Evolutionary conservation across 768 basidiomycete genomes (phyloP).

Genomic region (Ramaria rubella): DNA sequence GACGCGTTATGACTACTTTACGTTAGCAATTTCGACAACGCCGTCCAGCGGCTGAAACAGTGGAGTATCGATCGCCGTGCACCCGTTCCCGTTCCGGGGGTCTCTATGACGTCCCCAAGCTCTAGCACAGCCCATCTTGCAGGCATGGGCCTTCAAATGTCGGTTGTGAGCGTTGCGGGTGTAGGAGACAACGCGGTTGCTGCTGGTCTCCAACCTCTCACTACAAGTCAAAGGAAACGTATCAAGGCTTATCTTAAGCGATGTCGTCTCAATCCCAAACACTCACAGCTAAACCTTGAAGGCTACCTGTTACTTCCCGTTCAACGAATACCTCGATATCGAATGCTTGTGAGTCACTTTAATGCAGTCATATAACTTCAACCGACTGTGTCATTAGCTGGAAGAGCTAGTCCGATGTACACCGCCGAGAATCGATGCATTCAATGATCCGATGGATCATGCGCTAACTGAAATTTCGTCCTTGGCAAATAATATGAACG

Average conservation of each 20-base stretch:
- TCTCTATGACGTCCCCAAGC: constrained; percentile 46
- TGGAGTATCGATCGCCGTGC: constrained; percentile 65
- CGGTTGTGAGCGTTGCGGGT: constrained; percentile 42
- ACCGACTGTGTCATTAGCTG: constrained; percentile 40
- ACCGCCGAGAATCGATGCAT: constrained; percentile 67
- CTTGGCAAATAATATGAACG: constrained; percentile 93
- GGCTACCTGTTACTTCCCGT: constrained; percentile 92
- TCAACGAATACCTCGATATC: constrained; percentile 96
- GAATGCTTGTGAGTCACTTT: constrained; percentile 62
- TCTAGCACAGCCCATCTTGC: constrained; percentile 58
- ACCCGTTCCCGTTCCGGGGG: constrained; percentile 34
- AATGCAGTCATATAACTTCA: neutral
- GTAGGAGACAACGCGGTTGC: constrained; percentile 15
- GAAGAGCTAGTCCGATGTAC: constrained; percentile 83
- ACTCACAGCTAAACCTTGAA: constrained; percentile 91
- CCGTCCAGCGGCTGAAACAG: constrained; percentile 76
- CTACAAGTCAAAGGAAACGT: constrained; percentile 79
- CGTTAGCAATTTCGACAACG: constrained; percentile 86
- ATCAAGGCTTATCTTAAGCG: constrained; percentile 87
- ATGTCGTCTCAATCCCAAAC: constrained; percentile 81
- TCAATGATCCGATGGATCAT: constrained; percentile 78
- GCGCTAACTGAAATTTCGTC: constrained; percentile 83
- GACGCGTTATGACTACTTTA: constrained; percentile 1
- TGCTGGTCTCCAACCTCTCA: constrained; percentile 29
- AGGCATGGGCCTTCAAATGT: constrained; percentile 52